A percentile compares a stretch with the other conserved stretches of the same genome.
These are phyloP conservation scores for Candida glucosophila DNA, from an alignment of 1,139 yeast genomes.

Conservation along the genomic window DNA sequence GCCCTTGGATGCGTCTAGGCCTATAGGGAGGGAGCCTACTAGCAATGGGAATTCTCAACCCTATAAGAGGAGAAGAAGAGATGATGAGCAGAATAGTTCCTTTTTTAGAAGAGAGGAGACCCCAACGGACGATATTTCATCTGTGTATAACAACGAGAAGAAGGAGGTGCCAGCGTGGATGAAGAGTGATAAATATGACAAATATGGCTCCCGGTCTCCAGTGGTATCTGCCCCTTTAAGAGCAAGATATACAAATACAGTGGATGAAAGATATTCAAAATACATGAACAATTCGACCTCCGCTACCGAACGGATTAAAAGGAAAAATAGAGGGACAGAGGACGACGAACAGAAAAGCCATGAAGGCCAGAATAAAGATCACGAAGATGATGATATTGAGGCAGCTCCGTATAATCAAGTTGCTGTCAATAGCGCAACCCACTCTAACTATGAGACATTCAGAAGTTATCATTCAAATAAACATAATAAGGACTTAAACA, in stretches of 20 bases:
- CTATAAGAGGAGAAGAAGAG: not conserved
- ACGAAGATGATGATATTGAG: constrained; percentile 8
- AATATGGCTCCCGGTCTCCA: constrained; percentile 21
- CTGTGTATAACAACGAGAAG: constrained; percentile 17
- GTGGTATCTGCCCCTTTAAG: constrained; percentile 3
- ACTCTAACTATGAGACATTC: constrained; percentile 28
- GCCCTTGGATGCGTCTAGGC: too few relatives aligned
- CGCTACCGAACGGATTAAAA: constrained; percentile 1
- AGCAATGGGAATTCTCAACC: too few relatives aligned
- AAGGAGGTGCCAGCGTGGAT: constrained; percentile 35
- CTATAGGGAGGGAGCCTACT: too few relatives aligned
- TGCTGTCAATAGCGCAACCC: constrained; percentile 23
- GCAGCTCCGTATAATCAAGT: constrained; percentile 26
- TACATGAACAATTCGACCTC: constrained; percentile 8
- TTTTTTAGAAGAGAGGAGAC: constrained; percentile 18
- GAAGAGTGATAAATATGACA: constrained; percentile 18
- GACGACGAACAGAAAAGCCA: constrained; percentile 2
- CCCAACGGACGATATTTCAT: constrained; percentile 6
- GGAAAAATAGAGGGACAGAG: constrained; percentile 1
- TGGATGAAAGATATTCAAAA: constrained; percentile 21
- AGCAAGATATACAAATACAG: constrained; percentile 1
- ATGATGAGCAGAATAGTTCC: constrained; percentile 5
- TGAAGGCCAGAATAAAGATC: constrained; percentile 5
- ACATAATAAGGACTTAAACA: constrained; percentile 35
- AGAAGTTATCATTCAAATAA: constrained; percentile 30